Conservation (phyloP, 495 filamentous ascomycete species). For the Darksidea phi region DNA sequence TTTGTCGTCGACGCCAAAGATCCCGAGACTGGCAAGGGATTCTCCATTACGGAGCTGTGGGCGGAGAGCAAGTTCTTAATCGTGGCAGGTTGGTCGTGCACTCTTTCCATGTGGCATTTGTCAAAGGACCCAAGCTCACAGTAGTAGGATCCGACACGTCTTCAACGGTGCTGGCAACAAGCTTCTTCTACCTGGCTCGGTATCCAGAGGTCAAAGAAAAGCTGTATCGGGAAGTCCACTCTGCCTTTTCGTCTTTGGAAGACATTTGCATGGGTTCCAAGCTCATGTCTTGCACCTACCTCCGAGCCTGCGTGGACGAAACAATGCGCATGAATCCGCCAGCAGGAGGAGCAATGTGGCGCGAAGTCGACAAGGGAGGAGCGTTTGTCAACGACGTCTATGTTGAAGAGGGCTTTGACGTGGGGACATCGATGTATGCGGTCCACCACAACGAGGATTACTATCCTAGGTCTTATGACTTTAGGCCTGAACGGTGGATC, state of each 20-base stretch:
- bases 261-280: slow-evolving; percentile 7
- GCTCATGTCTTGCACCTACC: slow-evolving; percentile 10
- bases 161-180: slow-evolving; percentile 7
- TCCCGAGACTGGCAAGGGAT: too few relatives aligned
- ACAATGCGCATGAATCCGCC: slow-evolving; percentile 18
- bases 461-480: slow-evolving; percentile 12
- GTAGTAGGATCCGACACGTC: slow-evolving; percentile 21
- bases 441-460: slow-evolving; percentile 13
- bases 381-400: slow-evolving; percentile 4
- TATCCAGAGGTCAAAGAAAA: neutral
- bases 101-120: too few relatives aligned
- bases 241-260: slow-evolving; percentile 13
- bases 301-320: slow-evolving; percentile 19
- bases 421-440: slow-evolving; percentile 9
- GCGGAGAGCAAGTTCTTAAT: too few relatives aligned
- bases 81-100: too few relatives aligned
- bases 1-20: too few relatives aligned
- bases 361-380: slow-evolving; percentile 11
- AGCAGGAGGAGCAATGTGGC: neutral
- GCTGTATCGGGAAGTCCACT: slow-evolving; percentile 9
- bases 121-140: too few relatives aligned
- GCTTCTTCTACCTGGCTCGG: slow-evolving; percentile 16
- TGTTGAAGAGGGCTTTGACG: neutral
- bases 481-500: slow-evolving; percentile 24
- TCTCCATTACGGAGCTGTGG: too few relatives aligned